These are phyloP conservation scores for Gossypium sturtianum DNA, from an alignment of 345 rosid genomes.

Conservation along the genomic window DNA sequence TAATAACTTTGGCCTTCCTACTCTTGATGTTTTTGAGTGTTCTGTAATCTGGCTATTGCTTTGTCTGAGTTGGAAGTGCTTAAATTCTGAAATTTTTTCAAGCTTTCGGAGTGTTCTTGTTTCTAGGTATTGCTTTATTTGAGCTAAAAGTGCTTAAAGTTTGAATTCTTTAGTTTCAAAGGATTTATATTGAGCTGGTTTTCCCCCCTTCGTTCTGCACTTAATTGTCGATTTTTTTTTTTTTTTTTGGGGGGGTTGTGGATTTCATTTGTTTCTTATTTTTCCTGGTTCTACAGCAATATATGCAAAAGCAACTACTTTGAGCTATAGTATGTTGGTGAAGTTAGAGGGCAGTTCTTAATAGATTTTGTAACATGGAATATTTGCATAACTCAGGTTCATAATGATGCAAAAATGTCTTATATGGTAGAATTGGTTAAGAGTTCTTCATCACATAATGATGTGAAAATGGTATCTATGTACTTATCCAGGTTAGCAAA, in stretches of 20 bases:
- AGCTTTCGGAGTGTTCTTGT: slow-evolving; percentile 10
- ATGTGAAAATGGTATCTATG: slow-evolving; percentile 8
- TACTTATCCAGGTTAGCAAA: slow-evolving; percentile 50
- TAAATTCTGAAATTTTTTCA: not conserved
- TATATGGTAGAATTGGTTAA: slow-evolving; percentile 4
- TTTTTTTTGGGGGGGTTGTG: no score
- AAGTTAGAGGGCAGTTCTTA: not conserved
- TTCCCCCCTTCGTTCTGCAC: no score
- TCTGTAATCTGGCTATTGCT: not conserved
- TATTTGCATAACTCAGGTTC: slow-evolving; percentile 3
- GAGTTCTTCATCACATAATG: not conserved
- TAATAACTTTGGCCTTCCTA: slow-evolving; percentile 7
- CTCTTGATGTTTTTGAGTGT: not conserved
- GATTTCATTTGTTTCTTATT: not conserved
- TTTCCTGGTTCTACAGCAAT: not conserved
- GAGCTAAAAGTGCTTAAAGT: not conserved
- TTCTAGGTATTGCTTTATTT: not conserved
- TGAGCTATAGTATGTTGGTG: not conserved
- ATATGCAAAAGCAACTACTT: not conserved
- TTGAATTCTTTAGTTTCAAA: not conserved
- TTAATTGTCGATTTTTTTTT: not conserved
- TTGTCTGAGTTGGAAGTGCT: not conserved
- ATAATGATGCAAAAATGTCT: slow-evolving; percentile 10
- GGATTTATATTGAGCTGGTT: not conserved
- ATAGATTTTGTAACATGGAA: not conserved